Evolutionary conservation across 352 stramenopile species (phyloP).

Genomic region (Pythium brachiatum): DNA sequence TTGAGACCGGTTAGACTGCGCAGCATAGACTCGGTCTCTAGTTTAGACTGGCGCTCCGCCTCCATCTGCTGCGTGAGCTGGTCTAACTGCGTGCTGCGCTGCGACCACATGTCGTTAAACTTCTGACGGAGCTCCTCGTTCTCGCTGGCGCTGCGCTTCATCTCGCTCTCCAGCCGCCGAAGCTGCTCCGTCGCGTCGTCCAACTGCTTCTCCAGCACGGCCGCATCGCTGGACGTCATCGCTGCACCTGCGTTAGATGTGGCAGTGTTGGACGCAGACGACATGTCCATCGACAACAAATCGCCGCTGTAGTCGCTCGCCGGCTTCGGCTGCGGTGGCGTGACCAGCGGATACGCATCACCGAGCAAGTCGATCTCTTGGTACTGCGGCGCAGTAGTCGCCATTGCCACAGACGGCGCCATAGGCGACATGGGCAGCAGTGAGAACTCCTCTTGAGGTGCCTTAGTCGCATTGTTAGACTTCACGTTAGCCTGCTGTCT

Average conservation of each 20-base stretch:
- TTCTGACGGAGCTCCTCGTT: constrained; percentile 27
- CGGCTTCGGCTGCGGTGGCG: not conserved
- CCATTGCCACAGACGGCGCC: not conserved
- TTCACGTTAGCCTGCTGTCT: constrained; percentile 25
- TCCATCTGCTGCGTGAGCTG: constrained; percentile 26
- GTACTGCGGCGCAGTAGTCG: constrained; percentile 27
- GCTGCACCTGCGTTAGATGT: not conserved
- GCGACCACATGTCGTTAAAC: constrained; percentile 21
- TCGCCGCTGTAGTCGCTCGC: constrained; percentile 15
- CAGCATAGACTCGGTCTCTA: not conserved
- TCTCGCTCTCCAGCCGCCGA: constrained; percentile 35
- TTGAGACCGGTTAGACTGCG: not conserved
- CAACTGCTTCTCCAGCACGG: constrained; percentile 29
- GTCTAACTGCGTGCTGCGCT: constrained; percentile 17
- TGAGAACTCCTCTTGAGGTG: constrained; percentile 29
- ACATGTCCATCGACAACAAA: constrained; percentile 17
- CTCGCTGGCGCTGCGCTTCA: constrained; percentile 28
- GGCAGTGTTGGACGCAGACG: not conserved
- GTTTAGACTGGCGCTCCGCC: constrained; percentile 9
- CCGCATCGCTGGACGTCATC: not conserved
- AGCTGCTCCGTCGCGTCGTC: constrained; percentile 44
- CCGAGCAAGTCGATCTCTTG: constrained; percentile 59
- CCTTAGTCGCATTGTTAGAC: constrained; percentile 7
- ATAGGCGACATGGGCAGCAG: constrained; percentile 46
- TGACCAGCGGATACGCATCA: constrained; percentile 14